Base-by-base conservation (phyloP, 768 basidiomycete genomes). In the Tephrocybe sp. region DNA sequence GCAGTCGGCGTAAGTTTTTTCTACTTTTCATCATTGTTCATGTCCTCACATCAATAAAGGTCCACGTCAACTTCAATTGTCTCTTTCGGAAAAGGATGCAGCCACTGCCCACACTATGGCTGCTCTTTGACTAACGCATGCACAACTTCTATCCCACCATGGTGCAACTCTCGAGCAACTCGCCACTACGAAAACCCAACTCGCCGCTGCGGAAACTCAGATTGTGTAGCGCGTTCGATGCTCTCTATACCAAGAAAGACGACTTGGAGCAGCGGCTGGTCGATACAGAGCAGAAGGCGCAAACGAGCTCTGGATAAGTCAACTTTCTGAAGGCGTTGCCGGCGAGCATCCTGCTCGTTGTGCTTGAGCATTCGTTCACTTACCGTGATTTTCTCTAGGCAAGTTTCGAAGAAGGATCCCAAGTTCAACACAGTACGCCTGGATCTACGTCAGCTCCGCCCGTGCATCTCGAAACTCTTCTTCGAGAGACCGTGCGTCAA, bases 101-200 rank as follows among this genome's bases (percentile, higher is more conserved):
- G 61, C 69, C 4, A 54, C 61, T 0, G 66, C 82, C 1, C 79
- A 83, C 50, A 72, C 68, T 22, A 74, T 89, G 10, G 74, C 86
- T 0, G 62, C 69, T 4, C 74, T 90, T 4, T 83, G 87, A 1
- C 70, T 87, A 0, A 62, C 73, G 0, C 79, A 90, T 51, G 85
- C 84, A 0, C 72, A 71, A 6, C 68, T 89, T 0, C 74, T 88
- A 1, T 86, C 88, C 56, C 79, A 86, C 29, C 78, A 86, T 24
- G 87, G 88, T 1, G 70, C 78, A 0, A 80, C 74, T 19, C 50
- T 62, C 0, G 84, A 85, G 0, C 59, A 86, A 47, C 62, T 85
- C 1, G 52, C 61, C 2, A 74, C 72, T 7, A 47, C 68, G 3
- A 70, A 75, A 37, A 58, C 60, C 2, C 65, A 69, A 4, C 61